Conservation (phyloP, 2,329 filamentous ascomycete species). For the Fusarium praegraminearum region DNA sequence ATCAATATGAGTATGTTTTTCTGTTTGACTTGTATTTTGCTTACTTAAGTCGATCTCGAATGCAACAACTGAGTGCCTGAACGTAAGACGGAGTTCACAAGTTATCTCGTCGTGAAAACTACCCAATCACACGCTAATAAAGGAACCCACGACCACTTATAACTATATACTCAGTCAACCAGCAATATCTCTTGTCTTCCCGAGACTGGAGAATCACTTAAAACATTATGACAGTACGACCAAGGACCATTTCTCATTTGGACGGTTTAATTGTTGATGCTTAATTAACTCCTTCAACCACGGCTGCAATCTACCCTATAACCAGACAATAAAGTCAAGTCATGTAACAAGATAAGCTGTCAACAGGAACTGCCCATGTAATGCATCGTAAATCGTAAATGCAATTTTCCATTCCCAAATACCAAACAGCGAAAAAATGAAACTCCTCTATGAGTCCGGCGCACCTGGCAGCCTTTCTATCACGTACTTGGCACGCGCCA, state of each 20-base stretch:
- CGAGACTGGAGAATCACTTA: neutral
- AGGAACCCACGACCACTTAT: neutral
- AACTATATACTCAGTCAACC: too few species aligned
- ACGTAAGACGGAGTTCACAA: conserved; percentile 5
- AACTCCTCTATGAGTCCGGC: conserved; percentile 64
- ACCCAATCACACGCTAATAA: conserved; percentile 8
- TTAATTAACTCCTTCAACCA: conserved; percentile 1
- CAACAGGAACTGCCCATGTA: conserved; percentile 4
- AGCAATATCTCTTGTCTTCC: neutral
- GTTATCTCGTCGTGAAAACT: too few species aligned
- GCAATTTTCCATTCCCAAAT: conserved; percentile 29
- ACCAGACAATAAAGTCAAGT: neutral
- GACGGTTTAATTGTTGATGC: neutral
- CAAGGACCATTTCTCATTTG: neutral
- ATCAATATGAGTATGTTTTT: neutral
- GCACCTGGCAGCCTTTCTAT: conserved; percentile 92
- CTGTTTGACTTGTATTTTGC: neutral
- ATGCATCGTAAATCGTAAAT: conserved; percentile 37
- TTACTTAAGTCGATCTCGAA: neutral
- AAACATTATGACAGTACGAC: neutral
- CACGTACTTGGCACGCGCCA: conserved; percentile 90
- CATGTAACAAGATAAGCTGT: neutral
- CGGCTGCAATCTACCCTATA: neutral
- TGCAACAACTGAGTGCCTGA: neutral
- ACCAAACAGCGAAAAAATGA: conserved; percentile 2